Evolutionary conservation across 495 filamentous ascomycete genomes (phyloP), one percentile per base, ranked within the genome.

Genomic region (Annulohypoxylon bovei): DNA sequence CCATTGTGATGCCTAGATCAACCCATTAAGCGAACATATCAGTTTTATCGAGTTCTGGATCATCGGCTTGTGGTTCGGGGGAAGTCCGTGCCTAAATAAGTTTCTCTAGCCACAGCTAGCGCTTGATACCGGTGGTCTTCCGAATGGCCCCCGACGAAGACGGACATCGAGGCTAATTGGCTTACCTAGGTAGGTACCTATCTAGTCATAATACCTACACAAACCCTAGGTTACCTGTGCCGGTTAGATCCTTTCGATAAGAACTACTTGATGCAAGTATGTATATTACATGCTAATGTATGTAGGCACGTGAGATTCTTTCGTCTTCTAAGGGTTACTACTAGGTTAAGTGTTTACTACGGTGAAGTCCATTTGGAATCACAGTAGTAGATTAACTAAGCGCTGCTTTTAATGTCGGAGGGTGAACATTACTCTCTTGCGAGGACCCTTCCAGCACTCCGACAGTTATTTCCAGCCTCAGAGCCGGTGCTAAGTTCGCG

Each of bases 201-300:
- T 35, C 18, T 49, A 30, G 23, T 28, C 9, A 4, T 18, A 49
- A 9, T 16, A 25, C 1, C 12, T 6, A 5, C n/a, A 57, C 3
- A 4, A 50, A 22, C 20, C 25, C 14, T 33, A 23, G 37, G 18
- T 47, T 23, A 18, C 37, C 28, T 49, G 3, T 52, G 16, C n/a
- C 47, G 44, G 39, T 27, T 50, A 49, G 40, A 40, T 52, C 46
- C 27, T 62, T 61, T 61, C 22, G 39, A 57, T 54, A 70, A 44
- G 46, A 16, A n/a, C 53, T 14, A 47, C 8, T 14, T 11, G 22
- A 50, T 25, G 46, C 20, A 16, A 20, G 6, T 49, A 49, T 25
- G 3, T n/a, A n/a, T n/a, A n/a, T n/a, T n/a, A 20, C 22, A 49
- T 27, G 3, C 9, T 49, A 20, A 25, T 46, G 4, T 27, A 25